A percentile compares a stretch with the other conserved stretches of the same genome.
phyloP scores from a whole-genome alignment of 495 filamentous ascomycete species.

The Letharia lupina region DNA sequence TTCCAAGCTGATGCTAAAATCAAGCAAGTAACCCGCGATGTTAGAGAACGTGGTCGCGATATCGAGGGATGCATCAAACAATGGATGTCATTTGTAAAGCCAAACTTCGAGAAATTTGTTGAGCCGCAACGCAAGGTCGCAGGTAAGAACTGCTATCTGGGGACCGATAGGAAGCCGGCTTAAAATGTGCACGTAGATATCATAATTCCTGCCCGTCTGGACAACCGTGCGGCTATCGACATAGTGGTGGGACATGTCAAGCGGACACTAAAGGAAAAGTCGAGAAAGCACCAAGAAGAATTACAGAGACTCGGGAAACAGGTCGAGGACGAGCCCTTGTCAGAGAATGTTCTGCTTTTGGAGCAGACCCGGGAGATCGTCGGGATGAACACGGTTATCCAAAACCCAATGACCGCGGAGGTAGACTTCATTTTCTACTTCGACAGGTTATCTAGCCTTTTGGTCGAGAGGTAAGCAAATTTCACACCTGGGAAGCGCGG shows the following conservation, averaged over 20 bases:
- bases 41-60: constrained; percentile 72
- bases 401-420: constrained; percentile 64
- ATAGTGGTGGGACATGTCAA: constrained; percentile 91
- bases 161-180: neutral
- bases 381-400: constrained; percentile 85
- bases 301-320: constrained; percentile 63
- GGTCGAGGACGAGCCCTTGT: constrained; percentile 61
- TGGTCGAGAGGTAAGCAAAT: constrained; percentile 66
- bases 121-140: constrained; percentile 81
- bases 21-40: constrained; percentile 69
- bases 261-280: constrained; percentile 76
- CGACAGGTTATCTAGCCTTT: constrained; percentile 70
- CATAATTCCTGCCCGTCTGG: constrained; percentile 87
- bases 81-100: constrained; percentile 94
- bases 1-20: constrained; percentile 20
- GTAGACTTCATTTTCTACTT: constrained; percentile 98
- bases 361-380: constrained; percentile 66
- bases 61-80: constrained; percentile 96
- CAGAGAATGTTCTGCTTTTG: constrained; percentile 61
- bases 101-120: constrained; percentile 84
- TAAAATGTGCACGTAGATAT: constrained; percentile 50
- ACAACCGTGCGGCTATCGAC: constrained; percentile 89
- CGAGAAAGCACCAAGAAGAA: constrained; percentile 66
- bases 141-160: constrained; percentile 32
- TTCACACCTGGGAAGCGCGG: neutral